phyloP scores from a whole-genome alignment of 257 asterid genomes.

The Solanum chaucha region DNA sequence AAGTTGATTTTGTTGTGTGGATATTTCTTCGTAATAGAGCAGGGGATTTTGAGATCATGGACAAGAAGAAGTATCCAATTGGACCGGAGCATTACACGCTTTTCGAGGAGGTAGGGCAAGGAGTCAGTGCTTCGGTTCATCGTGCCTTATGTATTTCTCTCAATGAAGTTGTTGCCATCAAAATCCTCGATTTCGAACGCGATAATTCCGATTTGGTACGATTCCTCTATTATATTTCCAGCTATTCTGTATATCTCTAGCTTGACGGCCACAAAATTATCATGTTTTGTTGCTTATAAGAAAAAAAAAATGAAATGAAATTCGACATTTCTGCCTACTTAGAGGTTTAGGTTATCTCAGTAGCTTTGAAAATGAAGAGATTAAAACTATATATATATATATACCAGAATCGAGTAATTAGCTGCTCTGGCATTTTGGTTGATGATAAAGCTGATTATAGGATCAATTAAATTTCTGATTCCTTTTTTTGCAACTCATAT shows the following conservation, averaged over 20 bases:
- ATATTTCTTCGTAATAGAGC: neutral
- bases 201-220: constrained; percentile 76
- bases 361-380: neutral
- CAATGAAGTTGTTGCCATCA: constrained; percentile 70
- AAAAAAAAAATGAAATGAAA: neutral
- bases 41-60: constrained; percentile 24
- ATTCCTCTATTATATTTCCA: neutral
- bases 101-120: constrained; percentile 82
- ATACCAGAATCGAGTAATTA: neutral
- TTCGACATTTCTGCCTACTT: neutral
- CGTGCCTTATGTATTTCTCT: constrained; percentile 69
- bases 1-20: neutral
- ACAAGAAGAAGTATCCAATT: constrained; percentile 84
- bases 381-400: neutral
- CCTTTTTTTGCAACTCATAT: constrained; percentile 5
- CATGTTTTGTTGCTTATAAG: neutral
- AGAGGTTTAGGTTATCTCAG: neutral
- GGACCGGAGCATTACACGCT: constrained; percentile 73
- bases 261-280: neutral
- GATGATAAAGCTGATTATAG: neutral
- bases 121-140: constrained; percentile 90
- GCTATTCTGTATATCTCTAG: neutral
- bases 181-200: constrained; percentile 91
- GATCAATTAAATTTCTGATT: neutral
- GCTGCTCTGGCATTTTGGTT: neutral